A percentile compares a stretch with the other conserved stretches of the same genome.
phyloP scores from a whole-genome alignment of 176 grass and related monocot species.

The Pharus latifolius region DNA sequence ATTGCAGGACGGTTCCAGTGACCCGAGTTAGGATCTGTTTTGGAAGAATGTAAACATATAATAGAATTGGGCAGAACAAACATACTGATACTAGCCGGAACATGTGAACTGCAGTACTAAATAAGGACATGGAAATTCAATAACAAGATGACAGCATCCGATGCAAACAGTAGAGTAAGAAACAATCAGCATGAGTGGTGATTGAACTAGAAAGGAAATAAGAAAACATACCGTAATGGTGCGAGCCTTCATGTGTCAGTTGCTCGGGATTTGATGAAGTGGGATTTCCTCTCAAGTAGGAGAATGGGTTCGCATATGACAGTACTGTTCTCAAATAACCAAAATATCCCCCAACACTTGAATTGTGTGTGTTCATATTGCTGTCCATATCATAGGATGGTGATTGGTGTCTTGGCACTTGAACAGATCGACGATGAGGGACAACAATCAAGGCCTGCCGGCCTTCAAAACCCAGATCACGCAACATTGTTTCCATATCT shows the following conservation, averaged over 20 bases:
- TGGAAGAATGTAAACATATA: neutral
- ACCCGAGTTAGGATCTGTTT: constrained; percentile 24
- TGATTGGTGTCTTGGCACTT: constrained; percentile 25
- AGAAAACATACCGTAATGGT: constrained; percentile 37
- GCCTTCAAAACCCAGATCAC: constrained; percentile 66
- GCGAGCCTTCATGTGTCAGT: constrained; percentile 9
- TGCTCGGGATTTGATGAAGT: constrained; percentile 32
- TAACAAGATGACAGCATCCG: neutral
- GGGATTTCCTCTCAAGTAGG: constrained; percentile 51
- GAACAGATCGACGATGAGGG: constrained; percentile 35
- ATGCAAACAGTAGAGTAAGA: neutral
- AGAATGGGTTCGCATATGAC: constrained; percentile 66
- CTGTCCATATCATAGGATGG: constrained; percentile 4
- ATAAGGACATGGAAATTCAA: neutral
- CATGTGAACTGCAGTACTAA: neutral
- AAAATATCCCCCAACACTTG: constrained; percentile 47
- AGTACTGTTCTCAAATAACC: constrained; percentile 50
- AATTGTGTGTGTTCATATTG: neutral
- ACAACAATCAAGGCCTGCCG: constrained; percentile 82
- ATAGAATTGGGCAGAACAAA: neutral
- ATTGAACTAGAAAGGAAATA: neutral
- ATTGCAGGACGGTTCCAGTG: constrained; percentile 7
- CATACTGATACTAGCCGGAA: no score
- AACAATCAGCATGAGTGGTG: neutral
- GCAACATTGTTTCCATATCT: constrained; percentile 72